Conservation (phyloP, 2,329 filamentous ascomycete species). For the Paracoccidioides lutzii region DNA sequence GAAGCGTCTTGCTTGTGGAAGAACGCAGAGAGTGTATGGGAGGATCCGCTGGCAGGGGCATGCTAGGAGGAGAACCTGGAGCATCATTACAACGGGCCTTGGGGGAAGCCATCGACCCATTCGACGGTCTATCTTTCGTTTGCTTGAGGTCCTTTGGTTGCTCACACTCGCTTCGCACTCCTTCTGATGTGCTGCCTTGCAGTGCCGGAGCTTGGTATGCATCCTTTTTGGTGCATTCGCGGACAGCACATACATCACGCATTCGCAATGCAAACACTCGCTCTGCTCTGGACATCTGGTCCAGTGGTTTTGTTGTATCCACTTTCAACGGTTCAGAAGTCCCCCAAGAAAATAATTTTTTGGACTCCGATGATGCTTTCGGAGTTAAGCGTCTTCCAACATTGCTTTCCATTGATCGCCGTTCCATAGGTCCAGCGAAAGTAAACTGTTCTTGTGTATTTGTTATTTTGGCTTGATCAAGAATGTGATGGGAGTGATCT, state of each 20-base stretch:
- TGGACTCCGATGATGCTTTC: background rate
- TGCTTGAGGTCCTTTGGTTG: background rate
- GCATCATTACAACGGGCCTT: slow-evolving; percentile 4
- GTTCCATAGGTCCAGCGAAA: background rate
- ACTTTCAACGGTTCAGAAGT: slow-evolving; percentile 4
- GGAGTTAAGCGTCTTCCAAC: background rate
- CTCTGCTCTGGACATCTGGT: slow-evolving; percentile 14
- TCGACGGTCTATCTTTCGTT: background rate
- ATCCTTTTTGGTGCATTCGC: slow-evolving; percentile 10
- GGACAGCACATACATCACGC: slow-evolving; percentile 18
- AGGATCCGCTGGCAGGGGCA: slow-evolving; percentile 14
- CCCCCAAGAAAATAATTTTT: background rate
- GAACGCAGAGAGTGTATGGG: slow-evolving; percentile 3
- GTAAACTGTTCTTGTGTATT: background rate
- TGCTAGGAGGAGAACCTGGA: slow-evolving; percentile 10
- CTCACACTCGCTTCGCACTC: background rate
- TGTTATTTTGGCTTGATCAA: background rate
- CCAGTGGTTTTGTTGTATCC: slow-evolving; percentile 3
- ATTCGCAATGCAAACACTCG: slow-evolving; percentile 18
- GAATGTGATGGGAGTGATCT: background rate
- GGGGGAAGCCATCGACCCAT: background rate
- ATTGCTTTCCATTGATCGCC: background rate
- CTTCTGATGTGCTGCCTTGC: background rate
- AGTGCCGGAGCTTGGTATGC: background rate
- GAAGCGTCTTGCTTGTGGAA: background rate